Base-by-base conservation (phyloP, 2,329 filamentous ascomycete genomes). In the Paraphoma chrysanthemicola region DNA sequence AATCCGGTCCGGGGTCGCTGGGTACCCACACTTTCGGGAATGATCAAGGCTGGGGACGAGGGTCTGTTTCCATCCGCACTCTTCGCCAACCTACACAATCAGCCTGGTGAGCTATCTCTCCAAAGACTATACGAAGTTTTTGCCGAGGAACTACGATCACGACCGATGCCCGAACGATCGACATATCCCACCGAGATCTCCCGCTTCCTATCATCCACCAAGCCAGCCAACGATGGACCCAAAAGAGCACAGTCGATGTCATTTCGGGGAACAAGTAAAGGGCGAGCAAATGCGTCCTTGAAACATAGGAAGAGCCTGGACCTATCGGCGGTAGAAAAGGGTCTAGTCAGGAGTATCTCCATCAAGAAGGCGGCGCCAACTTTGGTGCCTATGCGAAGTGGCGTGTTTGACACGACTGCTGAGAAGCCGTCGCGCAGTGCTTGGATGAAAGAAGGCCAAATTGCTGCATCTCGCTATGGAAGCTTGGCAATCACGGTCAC, bases 1-100 rank as follows among this genome's bases (percentile, higher is more conserved):
- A 54, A 63, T 3, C 57, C 56, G 11, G 55, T 41, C 16, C 57
- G 52, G 16, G 44, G 55, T 10, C 57, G 62, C 7, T 67, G 64
- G 64, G 67, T 71, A 14, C 71, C 72, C 11, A 64, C 62, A 2
- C 29, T 74, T n/a, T 67, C 70, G 11, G 65, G 62, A 36, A 62
- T 76, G 31, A 56, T 76, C 56, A 71, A 72, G 58, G 72, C 71
- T 42, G 73, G 69, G 16, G 72, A 76, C 52, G 71, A 76, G 44
- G 66, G 62, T 2, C 11, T 73, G 11, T 65, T 67, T 46, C 63
- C 64, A 16, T 72, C 70, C 14, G 49, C 66, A 39, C 43, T 76
- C 45, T 69, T 74, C 60, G 49, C 64, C 51, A 45, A 52, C 18
- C 52, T 67, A 29, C 65, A 69, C 53, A 62, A 52, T 17, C 57